Conservation (phyloP, 2,329 filamentous ascomycete genomes). For the Colletotrichum abscissum region DNA sequence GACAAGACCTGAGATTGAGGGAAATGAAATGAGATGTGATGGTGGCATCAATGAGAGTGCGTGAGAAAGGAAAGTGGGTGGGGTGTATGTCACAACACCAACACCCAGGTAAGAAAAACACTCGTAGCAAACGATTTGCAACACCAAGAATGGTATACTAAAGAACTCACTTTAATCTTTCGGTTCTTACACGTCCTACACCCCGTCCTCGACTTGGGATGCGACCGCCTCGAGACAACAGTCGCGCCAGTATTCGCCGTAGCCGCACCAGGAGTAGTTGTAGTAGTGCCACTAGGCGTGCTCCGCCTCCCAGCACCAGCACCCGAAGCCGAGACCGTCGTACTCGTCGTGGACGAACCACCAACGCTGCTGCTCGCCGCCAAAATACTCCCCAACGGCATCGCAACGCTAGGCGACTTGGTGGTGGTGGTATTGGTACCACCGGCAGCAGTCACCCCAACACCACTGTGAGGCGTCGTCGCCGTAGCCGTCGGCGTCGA, state of each 20-base stretch:
- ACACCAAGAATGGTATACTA: background rate
- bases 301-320: background rate
- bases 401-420: background rate
- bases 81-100: background rate
- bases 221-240: constrained; percentile 58
- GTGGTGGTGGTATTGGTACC: background rate
- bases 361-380: background rate
- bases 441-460: background rate
- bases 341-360: constrained; percentile 20
- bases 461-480: constrained; percentile 14
- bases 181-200: constrained; percentile 66
- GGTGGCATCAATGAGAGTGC: background rate
- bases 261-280: background rate
- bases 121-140: background rate
- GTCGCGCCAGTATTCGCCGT: constrained; percentile 5
- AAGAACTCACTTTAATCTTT: constrained; percentile 55
- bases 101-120: background rate
- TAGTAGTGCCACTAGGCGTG: background rate
- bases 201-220: constrained; percentile 65
- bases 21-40: background rate
- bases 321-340: constrained; percentile 9
- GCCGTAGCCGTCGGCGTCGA: constrained; percentile 30
- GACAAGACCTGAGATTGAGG: background rate
- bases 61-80: background rate
- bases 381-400: background rate